Percentiles rank a stretch among this genome's conserved stretches.
Conservation (phyloP, 1,139 yeast genomes). For the Tardiomyces blankii region DNA sequence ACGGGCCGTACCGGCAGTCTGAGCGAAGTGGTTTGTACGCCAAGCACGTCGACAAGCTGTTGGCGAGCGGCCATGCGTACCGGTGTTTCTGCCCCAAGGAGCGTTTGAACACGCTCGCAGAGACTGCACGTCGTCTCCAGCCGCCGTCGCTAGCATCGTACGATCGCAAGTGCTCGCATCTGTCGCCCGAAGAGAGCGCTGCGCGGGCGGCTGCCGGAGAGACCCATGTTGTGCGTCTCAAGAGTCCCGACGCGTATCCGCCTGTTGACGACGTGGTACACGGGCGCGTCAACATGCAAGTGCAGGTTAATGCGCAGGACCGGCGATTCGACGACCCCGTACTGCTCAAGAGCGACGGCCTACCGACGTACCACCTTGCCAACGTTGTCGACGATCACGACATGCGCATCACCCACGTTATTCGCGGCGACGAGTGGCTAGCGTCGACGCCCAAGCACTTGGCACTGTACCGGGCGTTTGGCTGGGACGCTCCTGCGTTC, state of each 20-base stretch:
- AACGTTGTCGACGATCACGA: conserved; percentile 90
- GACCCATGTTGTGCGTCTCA: conserved; percentile 24
- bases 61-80: conserved; percentile 65
- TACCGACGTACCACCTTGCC: conserved; percentile 95
- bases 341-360: conserved; percentile 76
- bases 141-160: conserved; percentile 93
- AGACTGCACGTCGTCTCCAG: conserved; percentile 57
- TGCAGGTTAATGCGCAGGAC: conserved; percentile 60
- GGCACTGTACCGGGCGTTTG: conserved; percentile 76
- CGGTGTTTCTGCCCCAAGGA: conserved; percentile 79
- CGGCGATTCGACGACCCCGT: conserved; percentile 83
- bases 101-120: conserved; percentile 55
- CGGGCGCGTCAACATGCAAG: conserved; percentile 65
- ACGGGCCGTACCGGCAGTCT: conserved; percentile 76
- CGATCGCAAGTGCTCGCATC: conserved; percentile 62
- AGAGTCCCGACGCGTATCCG: conserved; percentile 65
- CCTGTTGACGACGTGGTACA: conserved; percentile 62
- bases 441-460: conserved; percentile 93
- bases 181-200: conserved; percentile 33
- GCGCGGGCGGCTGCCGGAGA: conserved; percentile 24
- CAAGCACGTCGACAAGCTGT: conserved; percentile 42
- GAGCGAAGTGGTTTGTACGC: conserved; percentile 59
- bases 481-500: conserved; percentile 73
- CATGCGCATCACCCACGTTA: conserved; percentile 87
- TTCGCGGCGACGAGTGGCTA: conserved; percentile 97